These are phyloP conservation scores for Melaleuca quinquenervia DNA, from an alignment of 345 rosid genomes.

Conservation along the genomic window DNA sequence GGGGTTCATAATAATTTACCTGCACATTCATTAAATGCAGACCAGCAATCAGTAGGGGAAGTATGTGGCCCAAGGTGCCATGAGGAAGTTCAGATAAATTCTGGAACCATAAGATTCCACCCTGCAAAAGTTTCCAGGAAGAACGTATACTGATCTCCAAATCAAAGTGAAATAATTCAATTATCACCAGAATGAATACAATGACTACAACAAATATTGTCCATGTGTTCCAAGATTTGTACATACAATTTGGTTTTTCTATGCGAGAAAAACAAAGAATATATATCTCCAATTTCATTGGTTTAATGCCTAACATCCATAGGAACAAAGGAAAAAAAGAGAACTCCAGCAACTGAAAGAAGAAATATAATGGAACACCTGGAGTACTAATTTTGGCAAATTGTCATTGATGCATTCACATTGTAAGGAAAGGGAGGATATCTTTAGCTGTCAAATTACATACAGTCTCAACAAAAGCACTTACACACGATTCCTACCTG, in stretches of 20 bases:
- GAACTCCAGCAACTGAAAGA: neutral
- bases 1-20: constrained; percentile 19
- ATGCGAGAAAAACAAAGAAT: neutral
- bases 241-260: neutral
- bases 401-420: neutral
- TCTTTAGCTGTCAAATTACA: neutral
- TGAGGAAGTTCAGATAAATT: constrained; percentile 74
- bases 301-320: neutral
- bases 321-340: neutral
- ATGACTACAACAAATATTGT: neutral
- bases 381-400: neutral
- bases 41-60: constrained; percentile 64
- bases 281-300: neutral
- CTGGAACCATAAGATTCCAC: constrained; percentile 90
- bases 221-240: neutral
- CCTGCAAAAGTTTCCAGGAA: constrained; percentile 37
- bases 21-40: constrained; percentile 76
- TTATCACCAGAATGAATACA: neutral
- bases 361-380: neutral
- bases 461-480: neutral
- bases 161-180: neutral
- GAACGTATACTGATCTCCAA: neutral
- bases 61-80: constrained; percentile 49
- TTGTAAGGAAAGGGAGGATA: neutral
- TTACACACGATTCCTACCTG: neutral